Conservation (phyloP, 2,329 filamentous ascomycete genomes). For the Hansfordia pulvinata region DNA sequence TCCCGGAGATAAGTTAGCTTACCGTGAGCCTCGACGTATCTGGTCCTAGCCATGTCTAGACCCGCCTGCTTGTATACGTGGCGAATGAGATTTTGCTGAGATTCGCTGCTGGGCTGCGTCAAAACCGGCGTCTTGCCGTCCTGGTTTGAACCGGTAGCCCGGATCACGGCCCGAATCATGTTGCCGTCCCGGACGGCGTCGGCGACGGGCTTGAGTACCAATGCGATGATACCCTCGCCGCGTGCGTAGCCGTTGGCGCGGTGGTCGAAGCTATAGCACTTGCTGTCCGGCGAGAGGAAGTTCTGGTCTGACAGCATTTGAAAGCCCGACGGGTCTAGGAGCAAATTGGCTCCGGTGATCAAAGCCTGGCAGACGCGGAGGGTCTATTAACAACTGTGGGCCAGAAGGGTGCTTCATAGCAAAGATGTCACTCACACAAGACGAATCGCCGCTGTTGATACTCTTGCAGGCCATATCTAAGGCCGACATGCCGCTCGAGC, state of each 20-base stretch:
- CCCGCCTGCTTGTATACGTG: constrained; percentile 10
- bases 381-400: no score
- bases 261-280: constrained; percentile 4
- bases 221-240: constrained; percentile 32
- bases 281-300: constrained; percentile 20
- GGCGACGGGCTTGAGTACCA: constrained; percentile 34
- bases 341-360: no score
- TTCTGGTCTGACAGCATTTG: no score
- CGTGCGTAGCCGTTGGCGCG: constrained; percentile 16
- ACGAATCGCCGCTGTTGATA: constrained; percentile 14
- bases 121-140: constrained; percentile 9
- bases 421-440: no score
- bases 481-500: constrained; percentile 17
- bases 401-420: no score
- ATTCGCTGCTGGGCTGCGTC: constrained; percentile 8
- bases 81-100: constrained; percentile 15
- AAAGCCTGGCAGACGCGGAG: no score
- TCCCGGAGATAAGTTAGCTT: no score
- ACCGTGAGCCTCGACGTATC: constrained; percentile 13
- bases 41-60: constrained; percentile 4
- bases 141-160: constrained; percentile 9
- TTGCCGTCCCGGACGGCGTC: constrained; percentile 26
- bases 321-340: no score
- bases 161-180: constrained; percentile 19
- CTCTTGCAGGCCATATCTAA: constrained; percentile 18